Evolutionary conservation across 371 early-diverging fungal species (phyloP), one percentile per base, ranked within the genome.

Genomic region (Mucor circinelloides): DNA sequence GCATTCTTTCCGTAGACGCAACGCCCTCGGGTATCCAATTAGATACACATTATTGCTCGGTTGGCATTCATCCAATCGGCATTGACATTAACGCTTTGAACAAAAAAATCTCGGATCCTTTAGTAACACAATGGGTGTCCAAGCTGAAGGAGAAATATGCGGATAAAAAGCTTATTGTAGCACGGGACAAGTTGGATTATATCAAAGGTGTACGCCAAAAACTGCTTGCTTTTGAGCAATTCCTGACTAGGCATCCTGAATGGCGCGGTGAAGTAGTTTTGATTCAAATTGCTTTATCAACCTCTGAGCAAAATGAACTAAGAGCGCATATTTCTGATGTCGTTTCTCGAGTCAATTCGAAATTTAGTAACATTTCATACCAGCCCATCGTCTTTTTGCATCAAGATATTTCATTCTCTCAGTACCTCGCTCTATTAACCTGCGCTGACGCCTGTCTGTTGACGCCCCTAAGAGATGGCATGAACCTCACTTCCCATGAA

Each of bases 201-300:
- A 95, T 99, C 65, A 99, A 99, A 76, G 99, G 99, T 27, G 95
- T 99, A 21, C 91, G 94, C 32, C 98, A 99, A 79, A 98, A 99
- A 76, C 77, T 99, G 42, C 85, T 90, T 31, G 97, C 96, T 0
- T 99, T 95, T 80, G 96, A 97, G 75, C 90, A 90, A 61, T 99
- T 99, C 72, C 77, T 99, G 54, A 80, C 80, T 3, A 83, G 88
- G 28, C 92, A 94, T 71, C 97, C 98, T 2, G 95, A 98, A 73
- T 95, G 93, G 91, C 90, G 87, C 13, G 90, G 91, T 40, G 90
- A 85, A 64, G 97, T 96, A 0, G 89, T 91, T 5, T 74, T 92
- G 36, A 89, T 92, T 36, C 92, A 92, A 64, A 88, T 92, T 17
- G 88, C 89, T 0, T 67, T 82, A 5, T 90, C 90, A 2, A 83